A percentile compares a stretch with the other conserved stretches of the same genome.
phyloP scores from a whole-genome alignment of 2,329 filamentous ascomycete species.

The Pseudopithomyces chartarum region DNA sequence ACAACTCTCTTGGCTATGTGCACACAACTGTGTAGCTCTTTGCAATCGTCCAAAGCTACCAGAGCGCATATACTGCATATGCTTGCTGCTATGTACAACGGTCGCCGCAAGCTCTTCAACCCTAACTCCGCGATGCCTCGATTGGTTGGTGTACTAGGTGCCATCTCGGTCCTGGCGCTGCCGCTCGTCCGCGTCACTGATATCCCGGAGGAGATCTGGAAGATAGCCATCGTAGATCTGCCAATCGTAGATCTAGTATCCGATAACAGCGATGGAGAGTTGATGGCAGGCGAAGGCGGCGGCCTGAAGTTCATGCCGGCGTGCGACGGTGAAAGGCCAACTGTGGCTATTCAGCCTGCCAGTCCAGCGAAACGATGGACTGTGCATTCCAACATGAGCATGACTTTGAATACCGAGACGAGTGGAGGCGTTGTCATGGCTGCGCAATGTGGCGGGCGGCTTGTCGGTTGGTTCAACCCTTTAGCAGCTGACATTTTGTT shows the following conservation, averaged over 20 bases:
- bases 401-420: background rate
- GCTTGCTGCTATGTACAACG: background rate
- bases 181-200: background rate
- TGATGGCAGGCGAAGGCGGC: background rate
- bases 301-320: background rate
- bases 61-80: background rate
- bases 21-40: background rate
- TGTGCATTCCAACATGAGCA: background rate
- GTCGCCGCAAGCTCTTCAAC: background rate
- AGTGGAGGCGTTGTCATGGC: background rate
- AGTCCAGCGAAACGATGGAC: background rate
- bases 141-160: background rate
- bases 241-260: background rate
- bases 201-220: background rate
- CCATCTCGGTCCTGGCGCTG: background rate
- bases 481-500: background rate
- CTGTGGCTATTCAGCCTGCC: background rate
- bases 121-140: background rate
- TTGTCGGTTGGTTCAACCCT: background rate
- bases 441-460: background rate
- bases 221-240: background rate
- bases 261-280: background rate
- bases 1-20: background rate
- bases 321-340: too few species aligned
- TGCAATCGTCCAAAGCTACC: background rate